Conservation (phyloP, 2,329 filamentous ascomycete genomes). For the Setomelanomma holmii region DNA sequence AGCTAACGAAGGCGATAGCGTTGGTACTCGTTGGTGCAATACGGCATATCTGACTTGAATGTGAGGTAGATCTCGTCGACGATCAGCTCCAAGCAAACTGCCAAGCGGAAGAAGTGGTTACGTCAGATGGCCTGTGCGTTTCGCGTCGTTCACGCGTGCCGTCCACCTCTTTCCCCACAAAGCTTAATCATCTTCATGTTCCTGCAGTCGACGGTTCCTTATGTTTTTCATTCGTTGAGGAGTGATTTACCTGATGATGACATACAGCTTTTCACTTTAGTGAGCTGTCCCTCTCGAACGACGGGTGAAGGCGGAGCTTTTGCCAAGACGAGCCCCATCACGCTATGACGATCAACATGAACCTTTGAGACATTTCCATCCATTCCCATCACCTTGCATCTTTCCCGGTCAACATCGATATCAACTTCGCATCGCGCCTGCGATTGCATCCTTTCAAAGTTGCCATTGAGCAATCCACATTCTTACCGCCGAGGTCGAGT, state of each 20-base stretch:
- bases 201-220: not conserved
- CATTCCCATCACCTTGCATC: not conserved
- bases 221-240: not conserved
- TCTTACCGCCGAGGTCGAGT: too few relatives aligned
- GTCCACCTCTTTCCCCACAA: not conserved
- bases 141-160: not conserved
- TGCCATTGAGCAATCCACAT: not conserved
- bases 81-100: not conserved
- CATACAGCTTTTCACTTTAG: not conserved
- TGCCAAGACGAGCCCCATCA: conserved; percentile 4
- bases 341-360: conserved; percentile 5
- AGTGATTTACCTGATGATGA: not conserved
- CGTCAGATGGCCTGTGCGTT: not conserved
- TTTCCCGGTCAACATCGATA: not conserved
- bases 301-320: conserved; percentile 4
- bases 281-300: not conserved
- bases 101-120: too few relatives aligned
- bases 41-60: not conserved
- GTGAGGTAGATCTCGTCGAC: not conserved
- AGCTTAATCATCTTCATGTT: not conserved
- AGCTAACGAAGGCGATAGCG: too few relatives aligned
- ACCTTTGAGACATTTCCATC: not conserved
- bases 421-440: not conserved
- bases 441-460: too few relatives aligned
- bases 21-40: too few relatives aligned